Evolutionary conservation across 1,139 yeast genomes (phyloP), one percentile per base, ranked within the genome.

Genomic region (Kurtzmaniella quercitrusa): DNA sequence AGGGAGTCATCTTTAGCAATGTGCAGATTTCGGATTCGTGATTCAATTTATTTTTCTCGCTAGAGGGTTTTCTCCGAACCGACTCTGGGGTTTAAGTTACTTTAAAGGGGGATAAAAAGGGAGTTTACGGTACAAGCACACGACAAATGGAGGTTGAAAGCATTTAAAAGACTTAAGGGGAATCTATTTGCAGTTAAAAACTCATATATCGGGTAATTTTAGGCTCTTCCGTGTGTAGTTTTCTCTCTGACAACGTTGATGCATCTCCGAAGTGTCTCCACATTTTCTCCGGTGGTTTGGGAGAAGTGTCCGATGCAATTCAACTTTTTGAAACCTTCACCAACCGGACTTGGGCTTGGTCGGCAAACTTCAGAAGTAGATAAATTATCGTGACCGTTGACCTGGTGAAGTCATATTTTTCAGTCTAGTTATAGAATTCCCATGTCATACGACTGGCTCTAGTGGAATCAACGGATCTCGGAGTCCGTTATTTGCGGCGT

Each of bases 1-100:
- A 36, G 25, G 38, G 38, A 36, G 38, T 36, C 38, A 36, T 36
- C 36, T 17, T 31, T 8, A 14, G 10, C 18, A 14, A 14, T 9
- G 18, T 31, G 36, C 36, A 31, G 18, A 31, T 31, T 5, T 31
- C 36, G 18, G 36, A 31, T 31, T 14, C 18, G 36, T 31, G 36
- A 31, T 31, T 31, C 36, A 31, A 31, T 27, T 27, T 27, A 6
- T 27, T 27, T 27, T 27, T 27, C 31, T 27, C 31, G 31, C 31
- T 27, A 7, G n/a, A 11, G n/a, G 31, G 31, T 4, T n/a, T 10
- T 27, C 31, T 27, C 31, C 31, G 31, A 27, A 12, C 31, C 31
- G 31, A 27, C 23, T 21, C 23, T 21, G 23, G 23, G 23, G 23
- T 21, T 8, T n/a, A n/a, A n/a, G n/a, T n/a, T n/a, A n/a, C n/a